Evolutionary conservation across 768 basidiomycete species (phyloP), one percentile per base, ranked within the genome.

Genomic region (Suillus plorans): DNA sequence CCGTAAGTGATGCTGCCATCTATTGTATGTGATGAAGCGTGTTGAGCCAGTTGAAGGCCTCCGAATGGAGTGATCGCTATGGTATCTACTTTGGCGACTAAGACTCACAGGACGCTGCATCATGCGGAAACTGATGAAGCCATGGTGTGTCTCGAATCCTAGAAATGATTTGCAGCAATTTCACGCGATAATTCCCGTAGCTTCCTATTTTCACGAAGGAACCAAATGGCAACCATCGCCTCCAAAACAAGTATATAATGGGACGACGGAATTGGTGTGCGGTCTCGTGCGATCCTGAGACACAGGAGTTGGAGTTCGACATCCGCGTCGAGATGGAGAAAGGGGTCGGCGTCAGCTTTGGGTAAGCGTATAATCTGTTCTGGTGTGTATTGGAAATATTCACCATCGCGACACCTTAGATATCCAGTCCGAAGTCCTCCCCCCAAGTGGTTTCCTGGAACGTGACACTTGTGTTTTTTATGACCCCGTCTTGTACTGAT

Each of bases 201-300:
- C 73, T 92, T 41, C 92, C 94, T 3, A 69, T 97, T 9, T 97
- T 97, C 76, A 71, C 79, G 10, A 81, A 80, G 14, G 94, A 96
- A 49, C 86, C 95, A 1, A 86, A 93, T 68, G 96, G 94, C 0
- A 80, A 83, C 37, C 65, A 81, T n/a, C 84, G 90, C 44, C 18
- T 34, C 3, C 93, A 92, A 74, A 86, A 88, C 63, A 91, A 88
- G 70, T 89, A 84, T 70, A 88, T 97, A 64, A 95, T 95, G 89
- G 94, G 92, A 2, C 80, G 86, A 63, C 85, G 96, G 44, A 98
- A 98, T 74, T 99, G 94, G 89, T 91, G 91, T 71, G 82, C 83
- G 44, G 86, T 92, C 9, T 77, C 82, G 39, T 89, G 85, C 80
- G 85, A 91, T 52, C 70, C 74, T 16, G 60, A 70, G 2, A 83